Evolutionary conservation across 805 yeast genomes (phyloP).

Genomic region (Metschnikowia dekortorum): DNA sequence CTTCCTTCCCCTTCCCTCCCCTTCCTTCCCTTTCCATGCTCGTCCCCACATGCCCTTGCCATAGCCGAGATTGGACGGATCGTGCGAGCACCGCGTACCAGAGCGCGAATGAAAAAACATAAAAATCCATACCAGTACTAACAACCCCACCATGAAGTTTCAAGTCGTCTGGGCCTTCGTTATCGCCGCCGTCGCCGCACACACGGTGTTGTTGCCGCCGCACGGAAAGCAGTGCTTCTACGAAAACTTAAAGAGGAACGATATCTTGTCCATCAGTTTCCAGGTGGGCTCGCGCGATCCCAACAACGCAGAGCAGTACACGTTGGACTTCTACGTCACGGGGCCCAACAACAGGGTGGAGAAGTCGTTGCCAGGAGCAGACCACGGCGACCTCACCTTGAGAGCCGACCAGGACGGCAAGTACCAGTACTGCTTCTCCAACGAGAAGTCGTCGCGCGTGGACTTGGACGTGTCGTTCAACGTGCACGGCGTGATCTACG

Average conservation of each 20-base stretch:
- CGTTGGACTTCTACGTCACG: conserved; percentile 54
- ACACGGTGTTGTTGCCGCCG: conserved; percentile 78
- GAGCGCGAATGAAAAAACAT: conserved; percentile 1
- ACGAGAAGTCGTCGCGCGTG: conserved; percentile 65
- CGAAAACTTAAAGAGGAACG: conserved; percentile 77
- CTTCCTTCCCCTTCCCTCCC: too few species aligned
- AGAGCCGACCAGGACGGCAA: conserved; percentile 67
- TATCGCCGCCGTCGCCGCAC: conserved; percentile 45
- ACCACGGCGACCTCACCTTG: conserved; percentile 77
- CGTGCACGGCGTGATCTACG: conserved; percentile 86
- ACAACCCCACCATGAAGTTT: conserved; percentile 10
- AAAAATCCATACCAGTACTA: not conserved
- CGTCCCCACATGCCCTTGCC: too few species aligned
- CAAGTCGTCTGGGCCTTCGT: conserved; percentile 12
- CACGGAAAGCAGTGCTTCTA: conserved; percentile 84
- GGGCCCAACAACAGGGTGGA: conserved; percentile 46
- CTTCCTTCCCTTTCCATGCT: too few species aligned
- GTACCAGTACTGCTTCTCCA: conserved; percentile 85
- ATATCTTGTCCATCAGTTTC: conserved; percentile 81
- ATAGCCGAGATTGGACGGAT: not conserved
- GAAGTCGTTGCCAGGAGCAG: conserved; percentile 47
- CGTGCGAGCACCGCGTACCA: conserved; percentile 10
- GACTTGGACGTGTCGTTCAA: conserved; percentile 94
- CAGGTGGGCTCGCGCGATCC: conserved; percentile 92
- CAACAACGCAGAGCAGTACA: conserved; percentile 59